phyloP scores from a whole-genome alignment of 371 early-diverging fungal genomes.

The Modicella reniformis region DNA sequence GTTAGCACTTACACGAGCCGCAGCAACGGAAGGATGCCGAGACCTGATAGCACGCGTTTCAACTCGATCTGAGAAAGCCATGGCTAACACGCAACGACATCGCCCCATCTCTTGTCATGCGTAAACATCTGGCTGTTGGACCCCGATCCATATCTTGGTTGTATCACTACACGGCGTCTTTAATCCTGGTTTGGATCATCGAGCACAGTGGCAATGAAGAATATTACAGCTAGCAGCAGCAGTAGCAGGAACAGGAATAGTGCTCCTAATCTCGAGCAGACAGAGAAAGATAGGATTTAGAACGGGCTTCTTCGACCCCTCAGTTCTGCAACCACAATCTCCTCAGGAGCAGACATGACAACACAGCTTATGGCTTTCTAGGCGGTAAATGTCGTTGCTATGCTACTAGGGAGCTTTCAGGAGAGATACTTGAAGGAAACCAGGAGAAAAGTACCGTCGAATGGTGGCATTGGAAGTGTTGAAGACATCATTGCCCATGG shows the following conservation, averaged over 20 bases:
- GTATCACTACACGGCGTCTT: conserved; percentile 1
- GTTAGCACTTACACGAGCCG: neutral
- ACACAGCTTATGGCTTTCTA: too few species aligned
- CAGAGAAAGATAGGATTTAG: conserved; percentile 21
- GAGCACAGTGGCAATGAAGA: neutral
- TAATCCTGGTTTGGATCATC: conserved; percentile 6
- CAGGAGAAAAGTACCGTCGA: too few species aligned
- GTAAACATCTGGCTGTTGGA: neutral
- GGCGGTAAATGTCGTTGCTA: too few species aligned
- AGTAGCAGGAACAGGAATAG: neutral
- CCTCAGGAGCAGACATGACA: too few species aligned
- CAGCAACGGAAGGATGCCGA: neutral
- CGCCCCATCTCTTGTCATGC: neutral
- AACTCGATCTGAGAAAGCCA: neutral
- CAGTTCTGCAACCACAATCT: too few species aligned
- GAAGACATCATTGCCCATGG: too few species aligned
- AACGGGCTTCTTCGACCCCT: neutral
- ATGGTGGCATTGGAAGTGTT: too few species aligned
- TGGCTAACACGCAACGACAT: neutral
- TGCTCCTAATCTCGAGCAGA: neutral
- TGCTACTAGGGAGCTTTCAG: too few species aligned
- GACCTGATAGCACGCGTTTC: neutral
- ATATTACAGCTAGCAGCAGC: neutral
- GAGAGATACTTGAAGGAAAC: too few species aligned
- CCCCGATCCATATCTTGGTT: conserved; percentile 6